Base-by-base conservation (phyloP, 2,329 filamentous ascomycete genomes). In the Claviceps digitariae region DNA sequence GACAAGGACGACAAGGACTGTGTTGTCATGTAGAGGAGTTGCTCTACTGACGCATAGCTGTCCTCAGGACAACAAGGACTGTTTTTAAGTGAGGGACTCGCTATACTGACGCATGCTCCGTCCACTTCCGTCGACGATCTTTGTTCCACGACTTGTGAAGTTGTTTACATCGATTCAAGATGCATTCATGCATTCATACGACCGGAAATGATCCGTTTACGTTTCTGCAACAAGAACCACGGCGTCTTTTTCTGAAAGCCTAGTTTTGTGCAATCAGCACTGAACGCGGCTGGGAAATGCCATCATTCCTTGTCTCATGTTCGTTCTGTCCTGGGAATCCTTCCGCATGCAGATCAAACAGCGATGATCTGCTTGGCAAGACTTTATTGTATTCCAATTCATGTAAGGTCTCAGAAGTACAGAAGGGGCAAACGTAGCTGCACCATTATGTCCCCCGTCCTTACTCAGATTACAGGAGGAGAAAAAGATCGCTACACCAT, bases 31-130 rank as follows among this genome's bases (percentile, higher is more conserved):
- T 82, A 58, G 55, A 17, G 31, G n/a, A n/a, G n/a, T n/a, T 10
- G 20, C n/a, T 23, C 20, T 23, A 4, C 27, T 15, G 45, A 20
- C 45, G 15, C 25, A n/a, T 29, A n/a, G n/a, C n/a, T n/a, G n/a
- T n/a, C n/a, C n/a, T n/a, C n/a, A 71, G 52, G 73, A 77, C 53
- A 75, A 80, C 55, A 79, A 78, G 65, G 75, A 79, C 52, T 82
- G 78, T 62, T 65, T 75, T 53, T 58, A 82, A 82, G 78, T 82
- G 58, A 55, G 13, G 31, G n/a, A n/a, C n/a, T n/a, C 17, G 20
- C n/a, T 23, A 17, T 23, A 4, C 27, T 15, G 45, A 20, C 45
- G 15, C 25, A n/a, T 29, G 15, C 25, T 15, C 27, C 27, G 17
- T 13, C 27, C 8, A 6, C 17, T 34, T 34, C 2, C 10, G 15